Evolutionary conservation across 345 rosid genomes (phyloP).

Genomic region (Pistacia atlantica): DNA sequence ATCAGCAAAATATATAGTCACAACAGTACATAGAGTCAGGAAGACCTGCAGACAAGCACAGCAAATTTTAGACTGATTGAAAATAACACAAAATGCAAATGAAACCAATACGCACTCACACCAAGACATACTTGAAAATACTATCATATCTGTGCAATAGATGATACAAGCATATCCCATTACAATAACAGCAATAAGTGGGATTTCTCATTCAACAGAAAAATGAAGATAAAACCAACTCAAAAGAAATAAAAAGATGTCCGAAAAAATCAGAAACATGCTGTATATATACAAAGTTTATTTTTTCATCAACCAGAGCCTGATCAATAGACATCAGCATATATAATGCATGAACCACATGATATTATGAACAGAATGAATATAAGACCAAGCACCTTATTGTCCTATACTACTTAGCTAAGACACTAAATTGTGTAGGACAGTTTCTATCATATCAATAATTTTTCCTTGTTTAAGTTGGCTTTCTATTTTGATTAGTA

Average conservation of each 20-base stretch:
- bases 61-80: background rate
- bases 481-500: too few species aligned
- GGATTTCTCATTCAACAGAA: background rate
- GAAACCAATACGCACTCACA: background rate
- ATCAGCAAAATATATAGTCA: slow-evolving; percentile 84
- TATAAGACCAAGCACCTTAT: background rate
- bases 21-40: slow-evolving; percentile 76
- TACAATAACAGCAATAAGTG: background rate
- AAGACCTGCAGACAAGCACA: slow-evolving; percentile 64
- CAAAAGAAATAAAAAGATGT: background rate
- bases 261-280: background rate
- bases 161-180: background rate
- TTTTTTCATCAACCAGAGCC: background rate
- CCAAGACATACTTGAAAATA: background rate
- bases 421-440: background rate
- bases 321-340: slow-evolving; percentile 1
- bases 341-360: background rate
- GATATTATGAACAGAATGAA: background rate
- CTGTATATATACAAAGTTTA: too few species aligned
- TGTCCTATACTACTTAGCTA: background rate
- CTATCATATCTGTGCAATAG: background rate
- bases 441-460: too few species aligned
- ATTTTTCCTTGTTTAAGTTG: too few species aligned
- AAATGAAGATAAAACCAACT: background rate
- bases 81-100: background rate